phyloP scores from a whole-genome alignment of 225 moss, liverwort and hornwort species.

The Straminergon stramineum region DNA sequence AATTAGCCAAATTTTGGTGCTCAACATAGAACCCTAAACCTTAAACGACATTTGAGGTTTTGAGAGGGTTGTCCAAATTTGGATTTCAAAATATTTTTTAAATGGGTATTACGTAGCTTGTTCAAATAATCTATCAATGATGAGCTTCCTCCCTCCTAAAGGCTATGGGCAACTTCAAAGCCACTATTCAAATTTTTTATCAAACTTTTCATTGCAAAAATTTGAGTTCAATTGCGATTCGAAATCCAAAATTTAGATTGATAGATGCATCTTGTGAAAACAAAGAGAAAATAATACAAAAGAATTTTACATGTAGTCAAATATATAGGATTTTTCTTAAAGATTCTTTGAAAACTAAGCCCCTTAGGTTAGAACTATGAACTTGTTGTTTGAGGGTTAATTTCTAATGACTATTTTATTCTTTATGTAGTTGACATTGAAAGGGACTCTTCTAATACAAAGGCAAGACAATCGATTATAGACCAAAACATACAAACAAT shows the following conservation, averaged over 20 bases:
- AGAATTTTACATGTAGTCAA: neutral
- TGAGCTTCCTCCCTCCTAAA: accelerated
- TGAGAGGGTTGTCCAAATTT: accelerated
- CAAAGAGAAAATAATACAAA: neutral
- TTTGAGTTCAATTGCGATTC: neutral
- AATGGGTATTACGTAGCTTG: neutral
- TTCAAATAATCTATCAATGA: too few relatives aligned
- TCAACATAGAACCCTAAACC: neutral
- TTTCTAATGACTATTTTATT: neutral
- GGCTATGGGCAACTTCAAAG: neutral
- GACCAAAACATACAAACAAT: neutral
- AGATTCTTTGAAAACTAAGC: accelerated
- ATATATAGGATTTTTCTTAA: neutral
- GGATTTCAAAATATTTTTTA: neutral
- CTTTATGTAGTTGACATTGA: constrained; percentile 8
- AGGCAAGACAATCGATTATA: constrained; percentile 23
- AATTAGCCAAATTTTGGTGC: too few relatives aligned
- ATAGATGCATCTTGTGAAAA: neutral
- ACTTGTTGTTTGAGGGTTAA: accelerated
- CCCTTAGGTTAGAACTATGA: accelerated
- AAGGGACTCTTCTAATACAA: constrained; percentile 4
- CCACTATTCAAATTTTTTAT: neutral
- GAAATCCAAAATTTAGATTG: neutral
- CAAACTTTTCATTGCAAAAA: neutral
- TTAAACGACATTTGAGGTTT: neutral